These are phyloP conservation scores for Calonectria fujianensis DNA, from an alignment of 2,329 filamentous ascomycete species.

Conservation along the genomic window DNA sequence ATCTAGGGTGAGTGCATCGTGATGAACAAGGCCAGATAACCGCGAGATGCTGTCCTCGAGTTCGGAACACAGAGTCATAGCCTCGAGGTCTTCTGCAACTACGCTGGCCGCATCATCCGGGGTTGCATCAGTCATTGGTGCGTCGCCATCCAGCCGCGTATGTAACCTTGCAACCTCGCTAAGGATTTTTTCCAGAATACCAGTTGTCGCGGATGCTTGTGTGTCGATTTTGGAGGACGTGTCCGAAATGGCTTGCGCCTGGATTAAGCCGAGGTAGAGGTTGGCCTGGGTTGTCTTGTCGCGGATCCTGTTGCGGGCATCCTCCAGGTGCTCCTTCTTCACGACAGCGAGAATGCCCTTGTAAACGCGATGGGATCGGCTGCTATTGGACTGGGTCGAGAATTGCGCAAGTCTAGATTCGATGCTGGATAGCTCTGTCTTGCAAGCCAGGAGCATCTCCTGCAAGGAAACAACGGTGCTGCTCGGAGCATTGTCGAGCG, in stretches of 20 bases:
- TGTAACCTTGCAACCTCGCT: constrained; percentile 36
- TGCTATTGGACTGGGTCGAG: not conserved
- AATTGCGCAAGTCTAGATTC: not conserved
- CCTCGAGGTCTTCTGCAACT: constrained; percentile 1
- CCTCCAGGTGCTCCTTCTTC: constrained; percentile 42
- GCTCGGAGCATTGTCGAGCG: not conserved
- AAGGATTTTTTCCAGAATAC: constrained; percentile 38
- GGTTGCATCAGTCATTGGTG: not conserved
- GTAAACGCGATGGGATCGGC: constrained; percentile 1
- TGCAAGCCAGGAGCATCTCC: constrained; percentile 8
- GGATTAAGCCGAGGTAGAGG: constrained; percentile 42
- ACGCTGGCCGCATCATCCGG: not conserved
- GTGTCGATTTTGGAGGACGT: constrained; percentile 33
- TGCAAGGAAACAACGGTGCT: not conserved
- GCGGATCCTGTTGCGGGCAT: constrained; percentile 34
- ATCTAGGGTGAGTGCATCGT: constrained; percentile 33
- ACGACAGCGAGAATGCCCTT: constrained; percentile 10
- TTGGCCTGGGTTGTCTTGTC: constrained; percentile 41
- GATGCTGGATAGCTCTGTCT: not conserved
- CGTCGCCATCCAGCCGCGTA: not conserved
- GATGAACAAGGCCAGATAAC: constrained; percentile 25
- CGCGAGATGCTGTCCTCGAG: constrained; percentile 43
- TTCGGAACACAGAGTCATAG: constrained; percentile 38
- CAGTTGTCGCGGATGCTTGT: constrained; percentile 29
- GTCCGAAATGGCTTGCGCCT: constrained; percentile 37